These are phyloP conservation scores for Cynara cardunculus DNA, from an alignment of 129 eudicot species.

Conservation along the genomic window DNA sequence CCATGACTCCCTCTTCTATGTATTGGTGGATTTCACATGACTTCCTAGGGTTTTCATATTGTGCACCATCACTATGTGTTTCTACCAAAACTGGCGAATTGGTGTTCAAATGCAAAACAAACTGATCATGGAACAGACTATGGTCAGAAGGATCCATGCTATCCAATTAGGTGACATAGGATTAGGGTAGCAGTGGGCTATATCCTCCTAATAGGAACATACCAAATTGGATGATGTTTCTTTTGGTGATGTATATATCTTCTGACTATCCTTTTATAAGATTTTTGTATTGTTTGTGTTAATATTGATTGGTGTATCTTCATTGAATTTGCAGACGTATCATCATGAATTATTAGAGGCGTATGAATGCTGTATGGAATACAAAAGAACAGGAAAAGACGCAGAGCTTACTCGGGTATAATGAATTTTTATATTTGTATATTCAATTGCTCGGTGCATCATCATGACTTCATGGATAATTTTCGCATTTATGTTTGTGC, in stretches of 20 bases:
- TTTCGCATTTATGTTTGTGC: neutral
- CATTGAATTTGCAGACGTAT: conserved; percentile 59
- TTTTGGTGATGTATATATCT: neutral
- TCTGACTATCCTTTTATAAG: neutral
- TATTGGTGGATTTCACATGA: too few species aligned
- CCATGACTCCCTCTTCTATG: too few species aligned
- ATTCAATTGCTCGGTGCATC: neutral
- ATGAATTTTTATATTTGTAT: neutral
- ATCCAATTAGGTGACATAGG: neutral
- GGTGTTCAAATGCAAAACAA: too few species aligned
- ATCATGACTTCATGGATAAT: neutral
- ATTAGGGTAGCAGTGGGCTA: neutral
- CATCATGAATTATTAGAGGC: conserved; percentile 86
- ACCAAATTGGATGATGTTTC: neutral
- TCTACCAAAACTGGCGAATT: too few species aligned
- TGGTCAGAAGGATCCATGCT: neutral
- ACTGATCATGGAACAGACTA: too few species aligned
- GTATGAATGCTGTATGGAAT: conserved; percentile 92
- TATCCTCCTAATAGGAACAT: neutral
- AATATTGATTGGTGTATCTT: conserved; percentile 17
- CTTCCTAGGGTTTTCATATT: too few species aligned
- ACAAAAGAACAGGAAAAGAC: conserved; percentile 85
- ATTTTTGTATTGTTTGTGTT: neutral
- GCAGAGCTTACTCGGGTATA: conserved; percentile 98
- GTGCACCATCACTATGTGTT: too few species aligned